Base-by-base conservation (phyloP, 169 alveolate species). In the Plasmodium cynomolgi region DNA sequence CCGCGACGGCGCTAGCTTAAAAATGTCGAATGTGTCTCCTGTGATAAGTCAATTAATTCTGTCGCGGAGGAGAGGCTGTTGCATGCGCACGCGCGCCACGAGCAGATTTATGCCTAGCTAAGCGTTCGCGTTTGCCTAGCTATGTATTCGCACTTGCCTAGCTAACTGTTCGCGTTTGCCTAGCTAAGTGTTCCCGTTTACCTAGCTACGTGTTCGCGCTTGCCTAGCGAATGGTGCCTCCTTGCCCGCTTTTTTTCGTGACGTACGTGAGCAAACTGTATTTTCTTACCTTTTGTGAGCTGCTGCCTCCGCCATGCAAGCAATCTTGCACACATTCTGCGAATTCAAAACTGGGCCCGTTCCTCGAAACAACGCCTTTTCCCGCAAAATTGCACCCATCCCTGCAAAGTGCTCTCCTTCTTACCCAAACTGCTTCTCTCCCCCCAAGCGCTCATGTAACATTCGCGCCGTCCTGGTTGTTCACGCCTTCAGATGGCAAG, bases 401-500 rank as follows among this genome's bases (percentile, higher is more conserved):
- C 73, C 29, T 37, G 26, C 20, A 15, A 1, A 26, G 44, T 7
- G 72, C 2, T 9, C 41, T 9, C 23, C n/a, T 33, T 11, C 68
- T 15, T 15, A 29, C 8, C 33, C 50, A 26, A 50, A 31, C 71
- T 54, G 39, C 68, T 29, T 31, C 79, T 56, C 29, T 58, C 31
- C 34, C 20, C 54, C 17, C 34, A 41, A 62, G 50, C 20, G 58
- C 77, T 71, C 81, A 86, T 8, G 81, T 86, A 34, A 33, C 37
- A 26, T 74, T 86, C 8, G 44, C 68, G 44, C 72, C 72, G n/a
- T 86, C 93, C 26, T 75, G 71, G 11, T 58, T 56, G 62, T 77
- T 56, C 29, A 34, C 68, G 56, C 50, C 71, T 54, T 86, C 93
- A 17, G 93, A 86, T 75, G 93, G 93, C 20, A 86, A 79, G 17